Evolutionary conservation across 768 basidiomycete species (phyloP).

Genomic region (Xerocomellus chrysenteron): DNA sequence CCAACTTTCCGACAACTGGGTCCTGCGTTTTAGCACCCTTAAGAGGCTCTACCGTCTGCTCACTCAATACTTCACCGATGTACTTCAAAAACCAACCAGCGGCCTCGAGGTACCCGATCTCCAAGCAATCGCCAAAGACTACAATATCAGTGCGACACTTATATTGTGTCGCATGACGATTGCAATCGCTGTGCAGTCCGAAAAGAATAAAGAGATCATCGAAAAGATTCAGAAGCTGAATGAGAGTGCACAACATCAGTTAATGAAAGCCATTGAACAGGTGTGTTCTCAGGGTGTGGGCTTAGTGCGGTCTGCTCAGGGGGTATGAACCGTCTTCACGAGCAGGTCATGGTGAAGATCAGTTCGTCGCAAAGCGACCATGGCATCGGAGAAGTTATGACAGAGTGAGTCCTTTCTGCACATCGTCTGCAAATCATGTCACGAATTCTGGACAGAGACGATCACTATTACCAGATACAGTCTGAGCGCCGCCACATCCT

Average conservation of each 20-base stretch:
- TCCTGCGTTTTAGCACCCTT: slow-evolving; percentile 76
- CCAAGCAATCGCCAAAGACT: slow-evolving; percentile 80
- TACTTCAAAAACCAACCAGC: slow-evolving; percentile 75
- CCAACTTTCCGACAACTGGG: slow-evolving; percentile 84
- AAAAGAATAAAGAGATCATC: slow-evolving; percentile 85
- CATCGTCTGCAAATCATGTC: slow-evolving; percentile 6
- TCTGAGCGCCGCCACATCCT: slow-evolving; percentile 74
- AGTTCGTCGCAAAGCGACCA: slow-evolving; percentile 47
- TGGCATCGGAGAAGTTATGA: slow-evolving; percentile 63
- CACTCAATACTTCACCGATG: slow-evolving; percentile 84
- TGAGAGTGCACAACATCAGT: slow-evolving; percentile 79
- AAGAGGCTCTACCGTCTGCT: slow-evolving; percentile 86
- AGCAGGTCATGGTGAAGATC: slow-evolving; percentile 76
- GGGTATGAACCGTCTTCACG: neutral
- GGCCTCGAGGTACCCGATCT: slow-evolving; percentile 85
- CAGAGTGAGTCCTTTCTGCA: slow-evolving; percentile 59
- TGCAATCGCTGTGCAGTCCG: slow-evolving; percentile 86
- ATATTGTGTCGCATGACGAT: slow-evolving; percentile 79
- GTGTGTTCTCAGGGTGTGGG: slow-evolving; percentile 40
- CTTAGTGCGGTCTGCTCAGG: neutral
- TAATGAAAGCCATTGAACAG: slow-evolving; percentile 95
- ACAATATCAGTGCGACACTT: slow-evolving; percentile 61
- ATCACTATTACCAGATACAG: slow-evolving; percentile 86
- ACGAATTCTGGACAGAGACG: slow-evolving; percentile 54
- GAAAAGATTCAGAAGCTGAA: slow-evolving; percentile 82